A percentile compares a stretch with the other conserved stretches of the same genome.
phyloP scores from a whole-genome alignment of 352 stramenopile genomes.

The Globisporangium nagaii region DNA sequence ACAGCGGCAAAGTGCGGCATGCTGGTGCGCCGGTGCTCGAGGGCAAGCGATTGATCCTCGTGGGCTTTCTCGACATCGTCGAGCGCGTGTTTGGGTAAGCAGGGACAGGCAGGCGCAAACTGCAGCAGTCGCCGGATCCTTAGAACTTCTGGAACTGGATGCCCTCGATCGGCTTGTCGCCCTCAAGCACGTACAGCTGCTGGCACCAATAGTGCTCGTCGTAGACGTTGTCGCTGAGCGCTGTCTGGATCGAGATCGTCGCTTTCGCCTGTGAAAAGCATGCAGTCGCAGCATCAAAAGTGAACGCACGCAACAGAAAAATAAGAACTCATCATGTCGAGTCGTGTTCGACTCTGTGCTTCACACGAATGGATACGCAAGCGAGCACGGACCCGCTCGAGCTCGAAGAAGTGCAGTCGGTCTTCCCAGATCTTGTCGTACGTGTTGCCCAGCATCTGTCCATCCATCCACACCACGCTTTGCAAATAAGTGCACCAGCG shows the following conservation, averaged over 20 bases:
- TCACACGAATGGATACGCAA: too few species aligned
- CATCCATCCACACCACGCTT: not conserved
- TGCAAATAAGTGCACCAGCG: not conserved
- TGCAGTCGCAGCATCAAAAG: not conserved
- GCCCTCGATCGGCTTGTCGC: slow-evolving; percentile 69
- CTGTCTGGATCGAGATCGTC: slow-evolving; percentile 68
- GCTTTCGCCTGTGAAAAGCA: slow-evolving; percentile 44
- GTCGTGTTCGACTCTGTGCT: too few species aligned
- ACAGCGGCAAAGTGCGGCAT: slow-evolving; percentile 92
- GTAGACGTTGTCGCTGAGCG: slow-evolving; percentile 61
- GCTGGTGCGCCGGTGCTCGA: slow-evolving; percentile 80
- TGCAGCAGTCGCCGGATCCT: not conserved
- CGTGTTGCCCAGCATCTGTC: slow-evolving; percentile 77
- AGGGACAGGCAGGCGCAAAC: not conserved
- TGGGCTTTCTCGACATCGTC: slow-evolving; percentile 90
- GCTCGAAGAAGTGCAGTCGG: slow-evolving; percentile 71
- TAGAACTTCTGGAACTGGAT: slow-evolving; percentile 74
- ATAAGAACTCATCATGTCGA: too few species aligned
- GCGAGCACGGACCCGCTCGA: slow-evolving; percentile 47
- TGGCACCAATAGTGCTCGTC: slow-evolving; percentile 71
- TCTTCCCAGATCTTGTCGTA: slow-evolving; percentile 87
- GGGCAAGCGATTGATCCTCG: slow-evolving; percentile 86
- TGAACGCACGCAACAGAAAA: not conserved
- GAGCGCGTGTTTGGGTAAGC: slow-evolving; percentile 27
- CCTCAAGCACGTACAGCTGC: slow-evolving; percentile 67